phyloP scores from a whole-genome alignment of 2,329 filamentous ascomycete genomes.

The Ceratocystis cacaofunesta region DNA sequence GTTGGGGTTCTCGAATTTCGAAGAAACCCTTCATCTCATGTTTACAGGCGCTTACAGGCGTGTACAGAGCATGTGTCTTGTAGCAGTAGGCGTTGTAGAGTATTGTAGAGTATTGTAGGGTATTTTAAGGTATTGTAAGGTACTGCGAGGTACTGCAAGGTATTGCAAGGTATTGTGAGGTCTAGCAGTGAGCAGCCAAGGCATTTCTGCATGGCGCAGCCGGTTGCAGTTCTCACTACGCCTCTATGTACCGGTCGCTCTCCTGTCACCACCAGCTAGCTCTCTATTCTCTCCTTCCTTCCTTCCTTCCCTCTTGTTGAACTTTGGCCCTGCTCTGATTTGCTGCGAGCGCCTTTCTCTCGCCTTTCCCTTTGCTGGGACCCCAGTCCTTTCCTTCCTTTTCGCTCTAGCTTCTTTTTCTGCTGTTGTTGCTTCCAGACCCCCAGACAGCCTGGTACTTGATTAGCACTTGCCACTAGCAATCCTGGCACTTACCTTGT shows the following conservation, averaged over 20 bases:
- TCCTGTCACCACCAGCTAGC: too few relatives aligned
- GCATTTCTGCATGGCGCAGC: too few relatives aligned
- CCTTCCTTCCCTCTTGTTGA: constrained; percentile 14
- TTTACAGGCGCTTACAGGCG: not conserved
- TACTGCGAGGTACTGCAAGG: too few relatives aligned
- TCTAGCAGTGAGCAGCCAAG: too few relatives aligned
- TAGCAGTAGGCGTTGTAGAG: too few relatives aligned
- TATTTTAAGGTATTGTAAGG: too few relatives aligned
- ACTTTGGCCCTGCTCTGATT: not conserved
- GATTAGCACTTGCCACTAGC: not conserved
- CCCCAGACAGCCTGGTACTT: not conserved
- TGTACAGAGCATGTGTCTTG: too few relatives aligned
- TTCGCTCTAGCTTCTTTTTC: not conserved
- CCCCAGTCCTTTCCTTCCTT: not conserved
- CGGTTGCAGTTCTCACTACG: too few relatives aligned
- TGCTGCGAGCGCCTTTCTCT: not conserved
- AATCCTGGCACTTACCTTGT: not conserved
- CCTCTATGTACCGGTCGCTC: too few relatives aligned
- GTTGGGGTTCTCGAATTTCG: not conserved
- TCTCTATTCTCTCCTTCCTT: constrained; percentile 15
- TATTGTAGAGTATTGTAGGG: too few relatives aligned
- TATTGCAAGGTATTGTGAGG: too few relatives aligned
- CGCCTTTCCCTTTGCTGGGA: not conserved
- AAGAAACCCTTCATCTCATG: constrained; percentile 2
- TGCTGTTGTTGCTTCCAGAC: not conserved